Evolutionary conservation across 768 basidiomycete species (phyloP), one percentile per base, ranked within the genome.

Genomic region (Favolaschia claudopus): DNA sequence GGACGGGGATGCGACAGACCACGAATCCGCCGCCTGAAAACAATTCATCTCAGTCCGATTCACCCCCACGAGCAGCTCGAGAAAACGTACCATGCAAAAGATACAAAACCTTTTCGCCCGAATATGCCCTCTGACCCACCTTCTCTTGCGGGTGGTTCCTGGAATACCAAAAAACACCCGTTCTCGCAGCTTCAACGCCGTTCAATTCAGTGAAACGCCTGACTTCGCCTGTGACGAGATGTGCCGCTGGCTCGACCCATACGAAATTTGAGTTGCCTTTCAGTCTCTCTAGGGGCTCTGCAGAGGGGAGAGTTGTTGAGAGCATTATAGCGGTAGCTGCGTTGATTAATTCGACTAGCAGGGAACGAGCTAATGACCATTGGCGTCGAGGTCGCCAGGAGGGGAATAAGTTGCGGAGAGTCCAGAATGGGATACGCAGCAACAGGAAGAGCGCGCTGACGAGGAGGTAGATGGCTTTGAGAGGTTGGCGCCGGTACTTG

Each of bases 71-170:
- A 70, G 36, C 3, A 65, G 62, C 46, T 42, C 65, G 31, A 53
- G 69, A 48, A 74, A 31, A 52, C 49, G 71, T 32, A 58, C 62
- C 76, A 51, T 77, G 72, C 37, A 77, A 55, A 55, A 72, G 69
- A 34, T 72, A 48, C 7, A 76, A 57, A 45, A 80, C 67, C 60
- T 72, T 74, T 52, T 79, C 76, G 2, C 67, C 69, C 32, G 65
- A 55, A 24, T 61, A 47, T 5, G 71, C 67, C 28, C 32, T 47
- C 12, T 62, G 67, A 12, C 66, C 63, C 7, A 68, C 64, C 29
- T 50, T 63, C 31, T 47, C 61, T 25, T 54, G 40, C 0, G 55
- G 43, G 3, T 51, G 59, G n/a, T 55, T 40, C 47, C 48, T 47
- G 33, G 64, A 65, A 46, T 66, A 64, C 67, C 72, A 73, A 51